These are phyloP conservation scores for Akanthomyces uredinophilus DNA, from an alignment of 2,329 filamentous ascomycete genomes.

Conservation along the genomic window DNA sequence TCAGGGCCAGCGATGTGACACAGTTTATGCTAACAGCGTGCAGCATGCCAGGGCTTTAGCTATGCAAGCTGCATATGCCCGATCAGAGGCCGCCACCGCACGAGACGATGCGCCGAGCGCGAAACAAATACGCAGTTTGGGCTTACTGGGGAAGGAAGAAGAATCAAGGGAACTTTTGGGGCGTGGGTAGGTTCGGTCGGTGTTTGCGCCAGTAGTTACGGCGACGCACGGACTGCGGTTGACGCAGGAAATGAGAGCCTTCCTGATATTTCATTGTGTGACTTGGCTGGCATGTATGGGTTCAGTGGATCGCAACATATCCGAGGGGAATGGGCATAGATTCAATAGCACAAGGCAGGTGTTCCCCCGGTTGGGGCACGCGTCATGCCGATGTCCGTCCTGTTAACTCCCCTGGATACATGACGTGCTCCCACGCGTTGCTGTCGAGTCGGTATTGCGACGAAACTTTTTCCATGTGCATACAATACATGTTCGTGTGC, in stretches of 20 bases:
- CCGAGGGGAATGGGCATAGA: background rate
- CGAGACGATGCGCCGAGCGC: slow-evolving; percentile 77
- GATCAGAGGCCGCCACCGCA: slow-evolving; percentile 67
- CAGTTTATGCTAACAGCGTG: slow-evolving; percentile 15
- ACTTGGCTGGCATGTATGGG: background rate
- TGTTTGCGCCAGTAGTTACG: background rate
- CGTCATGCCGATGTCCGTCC: too few relatives aligned
- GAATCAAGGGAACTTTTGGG: slow-evolving; percentile 61
- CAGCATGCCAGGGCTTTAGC: slow-evolving; percentile 73
- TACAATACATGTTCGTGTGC: too few relatives aligned
- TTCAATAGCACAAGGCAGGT: background rate
- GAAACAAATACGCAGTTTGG: slow-evolving; percentile 82
- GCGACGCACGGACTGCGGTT: background rate
- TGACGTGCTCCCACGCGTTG: too few relatives aligned
- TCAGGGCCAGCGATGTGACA: background rate
- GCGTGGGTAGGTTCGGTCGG: slow-evolving; percentile 18
- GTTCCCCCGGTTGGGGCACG: background rate
- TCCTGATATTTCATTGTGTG: background rate
- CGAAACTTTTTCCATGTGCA: too few relatives aligned
- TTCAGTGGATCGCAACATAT: background rate
- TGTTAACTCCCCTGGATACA: too few relatives aligned
- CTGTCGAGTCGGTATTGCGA: too few relatives aligned
- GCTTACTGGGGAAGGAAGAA: slow-evolving; percentile 77
- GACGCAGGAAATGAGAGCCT: too few relatives aligned
- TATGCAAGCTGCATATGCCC: slow-evolving; percentile 80